Evolutionary conservation across 495 filamentous ascomycete species (phyloP).

Genomic region (Lichina pygmaea): DNA sequence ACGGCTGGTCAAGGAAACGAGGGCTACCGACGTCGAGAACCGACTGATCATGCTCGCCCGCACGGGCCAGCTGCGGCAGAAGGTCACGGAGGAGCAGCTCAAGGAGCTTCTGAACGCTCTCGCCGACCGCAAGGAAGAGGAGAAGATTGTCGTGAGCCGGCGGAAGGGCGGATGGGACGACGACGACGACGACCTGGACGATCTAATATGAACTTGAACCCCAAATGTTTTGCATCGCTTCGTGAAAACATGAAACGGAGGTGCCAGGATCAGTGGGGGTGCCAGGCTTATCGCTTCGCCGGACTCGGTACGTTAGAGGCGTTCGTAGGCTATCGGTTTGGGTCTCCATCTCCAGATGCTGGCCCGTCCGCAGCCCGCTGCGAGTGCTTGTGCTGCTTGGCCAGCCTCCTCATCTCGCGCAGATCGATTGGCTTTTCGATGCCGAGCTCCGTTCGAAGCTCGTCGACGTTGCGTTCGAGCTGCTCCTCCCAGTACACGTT

Average conservation of each 20-base stretch:
- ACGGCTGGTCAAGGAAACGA: constrained; percentile 78
- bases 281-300: background rate
- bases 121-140: constrained; percentile 39
- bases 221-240: no score
- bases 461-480: constrained; percentile 59
- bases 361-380: constrained; percentile 23
- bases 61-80: constrained; percentile 55
- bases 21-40: constrained; percentile 78
- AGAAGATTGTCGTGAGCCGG: constrained; percentile 63
- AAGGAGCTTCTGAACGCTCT: constrained; percentile 72
- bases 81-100: constrained; percentile 79
- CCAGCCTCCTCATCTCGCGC: constrained; percentile 44
- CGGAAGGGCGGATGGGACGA: constrained; percentile 72
- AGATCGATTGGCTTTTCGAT: constrained; percentile 82
- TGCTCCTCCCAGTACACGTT: constrained; percentile 98
- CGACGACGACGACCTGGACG: constrained; percentile 48
- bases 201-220: constrained; percentile 12
- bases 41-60: constrained; percentile 77
- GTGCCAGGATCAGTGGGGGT: background rate
- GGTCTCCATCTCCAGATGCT: background rate
- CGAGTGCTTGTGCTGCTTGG: constrained; percentile 38
- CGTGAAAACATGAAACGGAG: no score
- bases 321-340: background rate
- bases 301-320: background rate
- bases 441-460: constrained; percentile 40